These are phyloP conservation scores for Ogataea nonfermentans DNA, from an alignment of 805 yeast genomes.

Conservation along the genomic window DNA sequence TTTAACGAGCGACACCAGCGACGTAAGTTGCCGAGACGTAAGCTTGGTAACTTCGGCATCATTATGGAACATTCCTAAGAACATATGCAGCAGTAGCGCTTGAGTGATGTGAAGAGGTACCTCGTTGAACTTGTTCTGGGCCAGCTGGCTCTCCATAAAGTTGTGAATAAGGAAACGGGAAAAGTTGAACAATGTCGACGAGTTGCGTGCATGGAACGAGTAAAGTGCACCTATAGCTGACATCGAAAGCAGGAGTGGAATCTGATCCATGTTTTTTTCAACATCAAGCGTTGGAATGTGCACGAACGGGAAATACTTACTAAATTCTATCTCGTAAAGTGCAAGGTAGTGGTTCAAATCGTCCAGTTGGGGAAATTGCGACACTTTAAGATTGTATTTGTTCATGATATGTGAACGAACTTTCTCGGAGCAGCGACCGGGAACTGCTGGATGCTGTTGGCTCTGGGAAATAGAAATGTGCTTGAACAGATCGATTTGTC, in stretches of 20 bases:
- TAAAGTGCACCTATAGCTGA: conserved; percentile 89
- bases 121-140: conserved; percentile 47
- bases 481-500: conserved; percentile 66
- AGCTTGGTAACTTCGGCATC: conserved; percentile 48
- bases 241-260: conserved; percentile 73
- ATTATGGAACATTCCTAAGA: conserved; percentile 55
- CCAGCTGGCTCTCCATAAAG: conserved; percentile 52
- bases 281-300: conserved; percentile 62
- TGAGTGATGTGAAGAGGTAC: conserved; percentile 58
- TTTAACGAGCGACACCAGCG: conserved; percentile 52
- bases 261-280: conserved; percentile 48
- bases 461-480: conserved; percentile 35
- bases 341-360: conserved; percentile 75
- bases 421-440: conserved; percentile 46
- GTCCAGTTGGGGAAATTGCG: conserved; percentile 69
- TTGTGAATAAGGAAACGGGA: conserved; percentile 65
- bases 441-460: conserved; percentile 29
- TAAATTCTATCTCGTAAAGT: conserved; percentile 75
- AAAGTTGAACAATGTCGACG: conserved; percentile 66
- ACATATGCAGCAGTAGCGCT: conserved; percentile 53
- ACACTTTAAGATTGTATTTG: conserved; percentile 50
- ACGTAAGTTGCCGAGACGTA: conserved; percentile 51
- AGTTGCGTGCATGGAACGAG: conserved; percentile 74
- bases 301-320: conserved; percentile 79
- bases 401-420: conserved; percentile 53